Evolutionary conservation across 2,329 filamentous ascomycete genomes (phyloP).

Genomic region (Hysterium pulicare): DNA sequence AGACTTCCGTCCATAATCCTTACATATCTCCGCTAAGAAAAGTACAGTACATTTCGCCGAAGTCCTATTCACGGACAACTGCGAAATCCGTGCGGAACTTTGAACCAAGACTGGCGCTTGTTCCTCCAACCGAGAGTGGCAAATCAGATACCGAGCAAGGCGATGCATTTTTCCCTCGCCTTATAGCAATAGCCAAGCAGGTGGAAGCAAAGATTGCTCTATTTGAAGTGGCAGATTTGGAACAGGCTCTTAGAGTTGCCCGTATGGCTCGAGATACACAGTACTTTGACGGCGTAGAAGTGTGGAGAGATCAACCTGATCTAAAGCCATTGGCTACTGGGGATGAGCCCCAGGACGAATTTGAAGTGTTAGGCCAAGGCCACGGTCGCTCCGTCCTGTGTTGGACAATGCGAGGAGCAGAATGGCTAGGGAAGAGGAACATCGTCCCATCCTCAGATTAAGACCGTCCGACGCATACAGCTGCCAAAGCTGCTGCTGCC

Average conservation of each 20-base stretch:
- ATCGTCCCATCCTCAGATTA: too few species aligned
- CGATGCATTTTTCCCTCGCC: slow-evolving; percentile 65
- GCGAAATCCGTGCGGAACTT: slow-evolving; percentile 72
- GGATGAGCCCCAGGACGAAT: slow-evolving; percentile 7
- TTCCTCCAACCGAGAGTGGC: slow-evolving; percentile 37
- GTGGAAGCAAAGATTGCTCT: slow-evolving; percentile 56
- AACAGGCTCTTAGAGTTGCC: slow-evolving; percentile 65
- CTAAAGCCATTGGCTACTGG: neutral
- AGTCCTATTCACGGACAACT: slow-evolving; percentile 61
- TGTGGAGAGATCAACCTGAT: slow-evolving; percentile 65
- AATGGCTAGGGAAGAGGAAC: slow-evolving; percentile 22
- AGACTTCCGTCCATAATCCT: slow-evolving; percentile 67
- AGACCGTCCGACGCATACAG: too few species aligned
- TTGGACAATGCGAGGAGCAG: slow-evolving; percentile 30
- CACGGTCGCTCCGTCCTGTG: slow-evolving; percentile 45
- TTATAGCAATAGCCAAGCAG: slow-evolving; percentile 55
- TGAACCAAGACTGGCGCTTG: slow-evolving; percentile 78
- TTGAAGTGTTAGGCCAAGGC: slow-evolving; percentile 37
- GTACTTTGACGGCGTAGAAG: slow-evolving; percentile 50
- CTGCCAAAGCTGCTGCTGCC: too few species aligned
- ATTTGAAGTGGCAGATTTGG: slow-evolving; percentile 68
- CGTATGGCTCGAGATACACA: slow-evolving; percentile 35
- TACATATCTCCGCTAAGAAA: too few species aligned
- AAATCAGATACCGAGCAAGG: slow-evolving; percentile 24
- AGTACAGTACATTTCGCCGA: slow-evolving; percentile 75